Base-by-base conservation (phyloP, 1,139 yeast species). In the Candida dubliniensis region DNA sequence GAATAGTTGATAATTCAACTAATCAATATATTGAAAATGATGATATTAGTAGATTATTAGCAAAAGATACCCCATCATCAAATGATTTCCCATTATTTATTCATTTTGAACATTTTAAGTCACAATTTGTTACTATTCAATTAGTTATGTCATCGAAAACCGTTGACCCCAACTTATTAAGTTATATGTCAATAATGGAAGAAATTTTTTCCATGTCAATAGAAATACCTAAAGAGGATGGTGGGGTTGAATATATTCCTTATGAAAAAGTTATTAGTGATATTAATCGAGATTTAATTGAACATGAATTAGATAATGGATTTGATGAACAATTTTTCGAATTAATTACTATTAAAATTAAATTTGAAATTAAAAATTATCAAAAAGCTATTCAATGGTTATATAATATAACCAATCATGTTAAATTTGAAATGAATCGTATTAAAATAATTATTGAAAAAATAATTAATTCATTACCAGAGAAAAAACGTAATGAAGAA, bases 111-210 rank as follows among this genome's bases (percentile, higher is more conserved):
- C 80, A 84, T 50, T 86, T 80, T 60, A 77, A 82, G 44, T 87
- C 97, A 1, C 83, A 87, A 57, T 93, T 93, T 61, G 80, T 88
- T 23, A 81, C 87, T n/a, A 72, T 89, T 18, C 78, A 82, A 48
- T 60, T 89, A 31, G 66, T 86, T 31, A 63, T 87, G 57, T 82
- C 95, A 1, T 78, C 95, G 0, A 69, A 77, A 8, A 71, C 64
- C n/a, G 71, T 90, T 3, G 81, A 83, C 30, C 73, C 77, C 32
- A 62, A 68, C 1, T 66, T 84, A 25, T 69, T 90, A 42, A 84
- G 89, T 8, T 85, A 86, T 48, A 71, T 87, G 52, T 81, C 84
- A 14, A 65, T 91, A 8, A 70, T 90, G 46, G 81, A 81, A 44
- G 74, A 89, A 41, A 62, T 74, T 8, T 87, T 89, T 56, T 69